Evolutionary conservation across 2,329 filamentous ascomycete genomes (phyloP), one percentile per base, ranked within the genome.

Genomic region (Exophiala alcalophila): DNA sequence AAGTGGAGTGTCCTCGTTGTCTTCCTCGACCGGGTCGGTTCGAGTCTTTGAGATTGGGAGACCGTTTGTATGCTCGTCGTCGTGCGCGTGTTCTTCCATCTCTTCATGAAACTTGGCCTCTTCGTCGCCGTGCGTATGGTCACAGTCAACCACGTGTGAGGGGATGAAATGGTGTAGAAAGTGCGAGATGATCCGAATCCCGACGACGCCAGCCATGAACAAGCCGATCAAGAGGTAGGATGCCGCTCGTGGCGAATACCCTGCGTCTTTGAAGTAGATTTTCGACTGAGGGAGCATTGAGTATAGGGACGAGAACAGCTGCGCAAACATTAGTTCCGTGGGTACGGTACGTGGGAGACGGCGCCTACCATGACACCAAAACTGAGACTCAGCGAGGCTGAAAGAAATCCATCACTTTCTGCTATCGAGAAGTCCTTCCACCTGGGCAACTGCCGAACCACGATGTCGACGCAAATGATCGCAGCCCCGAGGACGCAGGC

Each of bases 291-390:
- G 91, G 5, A 97, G 76, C 86, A 97, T 96, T 65, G 83, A 92
- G 64, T 90, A 94, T 20, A 97, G 68, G 1, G 91, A 83, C 24
- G 90, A 95, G 65, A 95, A 96, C 27, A 95, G 77, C 89, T 95
- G 57, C 4, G 36, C 5, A 26, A 28, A 8, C 8, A 26, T 54
- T 26, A 52, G 37, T 34, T 37, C 28, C 16, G 29, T 11, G 24
- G 21, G 24, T n/a, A 10, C n/a, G 31, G 11, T 9, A 29, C 23
- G 26, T 7, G 16, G 4, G 24, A 31, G 11, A 20, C 14, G 44
- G 26, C n/a, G n/a, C 26, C 5, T 20, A 95, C 90, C 89, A 98
- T 94, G 31, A 97, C 90, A 29, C 92, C 91, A 55, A 95, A 95
- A 62, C 89, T 96, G 52, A 98, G 68, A 65, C 90, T 95, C 48